Base-by-base conservation (phyloP, 768 basidiomycete genomes). In the Grammothele lineata region DNA sequence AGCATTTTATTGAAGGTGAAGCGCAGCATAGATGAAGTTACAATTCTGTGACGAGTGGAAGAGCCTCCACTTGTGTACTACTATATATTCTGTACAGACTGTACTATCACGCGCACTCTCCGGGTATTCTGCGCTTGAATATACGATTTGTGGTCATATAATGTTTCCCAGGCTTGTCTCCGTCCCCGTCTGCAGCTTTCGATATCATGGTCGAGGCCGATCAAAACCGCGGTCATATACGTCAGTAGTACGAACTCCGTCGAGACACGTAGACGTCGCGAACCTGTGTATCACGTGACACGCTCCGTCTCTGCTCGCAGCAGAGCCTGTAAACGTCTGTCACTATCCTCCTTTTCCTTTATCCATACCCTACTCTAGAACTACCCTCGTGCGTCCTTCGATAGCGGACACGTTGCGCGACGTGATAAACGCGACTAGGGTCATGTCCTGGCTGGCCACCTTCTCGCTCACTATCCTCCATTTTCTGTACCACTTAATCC, bases 1-100 rank as follows among this genome's bases (percentile, higher is more conserved):
- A 73, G 65, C 23, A 85, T 99, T 41, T 65, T 99, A 61, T 71
- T 98, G 60, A 89, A 86, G 71, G 85, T 97, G 66, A 98, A 98
- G 78, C 80, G 78, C 62, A 71, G 73, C 18, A 80, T 93, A 39
- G 75, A 85, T 47, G 76, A 78, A 42, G 83, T 82, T 50, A 76
- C 70, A 1, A 26, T 52, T 61, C 25, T 58, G 24, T 52, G 25
- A 40, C 8, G 9, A n/a, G n/a, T 27, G 23, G 15, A 3, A 7
- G 10, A 39, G 14, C 3, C 14, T 23, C 11, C 18, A 24, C 15
- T 2, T 54, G 49, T 47, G 41, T 21, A 43, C 18, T 51, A 47
- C 27, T 12, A 30, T 30, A 40, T 36, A 30, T 30, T 15, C 32
- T 50, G 49, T 50, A 45, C 10, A 7, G 7, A 30, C 14, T 38